These are phyloP conservation scores for Porphyrellus cyaneotinctus DNA, from an alignment of 768 basidiomycete genomes.

Conservation along the genomic window DNA sequence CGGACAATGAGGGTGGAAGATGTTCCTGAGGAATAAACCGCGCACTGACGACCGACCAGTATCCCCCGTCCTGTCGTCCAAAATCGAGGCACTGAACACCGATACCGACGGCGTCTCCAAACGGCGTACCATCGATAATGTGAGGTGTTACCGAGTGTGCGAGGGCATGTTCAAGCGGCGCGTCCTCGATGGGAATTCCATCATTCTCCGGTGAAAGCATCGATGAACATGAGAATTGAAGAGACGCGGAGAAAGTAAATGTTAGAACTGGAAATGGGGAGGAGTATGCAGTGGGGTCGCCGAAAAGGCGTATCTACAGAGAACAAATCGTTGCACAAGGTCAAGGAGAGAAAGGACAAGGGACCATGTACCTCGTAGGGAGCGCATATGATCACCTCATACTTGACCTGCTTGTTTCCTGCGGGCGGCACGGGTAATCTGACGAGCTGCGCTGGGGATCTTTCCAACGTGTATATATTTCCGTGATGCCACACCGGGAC, in stretches of 20 bases:
- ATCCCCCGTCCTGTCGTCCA: conserved; percentile 24
- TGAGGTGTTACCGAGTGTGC: conserved; percentile 59
- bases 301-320: conserved; percentile 74
- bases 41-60: conserved; percentile 49
- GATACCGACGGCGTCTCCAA: conserved; percentile 68
- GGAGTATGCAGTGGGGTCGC: conserved; percentile 52
- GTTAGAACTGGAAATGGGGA: conserved; percentile 50
- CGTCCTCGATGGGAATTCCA: not conserved
- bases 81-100: conserved; percentile 47
- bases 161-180: conserved; percentile 38
- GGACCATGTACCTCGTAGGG: conserved; percentile 65
- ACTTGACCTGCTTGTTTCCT: conserved; percentile 42
- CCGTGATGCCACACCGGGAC: conserved; percentile 71
- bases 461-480: conserved; percentile 74
- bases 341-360: not conserved
- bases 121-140: conserved; percentile 70
- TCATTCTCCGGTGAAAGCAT: not conserved
- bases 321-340: not conserved
- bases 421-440: conserved; percentile 44
- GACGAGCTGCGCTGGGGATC: conserved; percentile 45
- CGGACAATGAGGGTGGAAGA: conserved; percentile 16
- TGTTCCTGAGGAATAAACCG: not conserved
- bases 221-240: conserved; percentile 29
- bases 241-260: conserved; percentile 46
- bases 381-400: conserved; percentile 71